These are phyloP conservation scores for Harringtonia aguacate DNA, from an alignment of 2,329 filamentous ascomycete genomes.

Conservation along the genomic window DNA sequence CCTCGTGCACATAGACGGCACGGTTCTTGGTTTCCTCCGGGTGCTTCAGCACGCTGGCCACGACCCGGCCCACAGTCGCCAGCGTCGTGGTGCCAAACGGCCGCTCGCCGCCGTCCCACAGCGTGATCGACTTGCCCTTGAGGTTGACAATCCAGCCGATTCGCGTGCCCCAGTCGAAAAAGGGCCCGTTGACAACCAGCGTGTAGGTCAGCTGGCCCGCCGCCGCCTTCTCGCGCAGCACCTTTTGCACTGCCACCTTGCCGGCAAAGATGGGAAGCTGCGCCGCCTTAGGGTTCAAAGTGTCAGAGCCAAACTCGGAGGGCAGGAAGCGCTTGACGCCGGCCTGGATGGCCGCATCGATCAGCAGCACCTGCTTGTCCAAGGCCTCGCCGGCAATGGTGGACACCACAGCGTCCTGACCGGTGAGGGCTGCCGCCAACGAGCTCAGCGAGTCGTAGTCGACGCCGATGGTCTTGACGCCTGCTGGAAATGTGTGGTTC, in stretches of 20 bases:
- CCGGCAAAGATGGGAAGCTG: slow-evolving; percentile 16
- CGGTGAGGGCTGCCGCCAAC: slow-evolving; percentile 37
- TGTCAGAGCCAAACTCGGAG: slow-evolving; percentile 36
- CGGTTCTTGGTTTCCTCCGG: slow-evolving; percentile 22
- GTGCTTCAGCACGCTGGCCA: slow-evolving; percentile 17
- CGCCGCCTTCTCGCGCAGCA: slow-evolving; percentile 15
- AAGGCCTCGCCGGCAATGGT: neutral
- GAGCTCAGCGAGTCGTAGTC: slow-evolving; percentile 32
- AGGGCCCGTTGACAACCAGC: neutral
- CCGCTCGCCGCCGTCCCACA: slow-evolving; percentile 23
- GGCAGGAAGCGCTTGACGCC: slow-evolving; percentile 46
- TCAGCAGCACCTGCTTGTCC: slow-evolving; percentile 33
- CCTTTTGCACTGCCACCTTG: slow-evolving; percentile 19
- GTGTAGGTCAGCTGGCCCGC: slow-evolving; percentile 9
- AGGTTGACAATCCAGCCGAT: slow-evolving; percentile 5
- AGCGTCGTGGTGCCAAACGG: slow-evolving; percentile 22
- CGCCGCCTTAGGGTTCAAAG: slow-evolving; percentile 15
- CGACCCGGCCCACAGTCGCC: slow-evolving; percentile 20
- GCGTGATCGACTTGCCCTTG: slow-evolving; percentile 12
- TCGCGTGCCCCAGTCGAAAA: slow-evolving; percentile 4
- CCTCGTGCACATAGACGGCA: slow-evolving; percentile 22
- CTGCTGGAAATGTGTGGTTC: slow-evolving; percentile 26
- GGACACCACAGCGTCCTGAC: slow-evolving; percentile 29
- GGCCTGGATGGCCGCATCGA: slow-evolving; percentile 43
- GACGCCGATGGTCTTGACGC: slow-evolving; percentile 29